Evolutionary conservation across 768 basidiomycete species (phyloP), one percentile per base, ranked within the genome.

Genomic region (Amanita subjunquillea): DNA sequence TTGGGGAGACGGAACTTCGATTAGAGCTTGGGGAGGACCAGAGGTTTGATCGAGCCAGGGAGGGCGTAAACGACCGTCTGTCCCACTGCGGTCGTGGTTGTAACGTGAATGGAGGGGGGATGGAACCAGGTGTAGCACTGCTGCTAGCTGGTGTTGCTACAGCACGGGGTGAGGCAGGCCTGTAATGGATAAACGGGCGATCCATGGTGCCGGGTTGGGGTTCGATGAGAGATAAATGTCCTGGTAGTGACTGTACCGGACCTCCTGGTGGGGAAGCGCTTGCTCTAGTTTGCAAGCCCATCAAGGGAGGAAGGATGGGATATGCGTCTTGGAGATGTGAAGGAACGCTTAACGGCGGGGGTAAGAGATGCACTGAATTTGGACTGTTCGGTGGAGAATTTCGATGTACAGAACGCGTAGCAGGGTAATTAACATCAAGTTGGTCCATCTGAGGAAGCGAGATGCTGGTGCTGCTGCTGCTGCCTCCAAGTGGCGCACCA

Each of bases 31-130:
- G 63, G 36, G 59, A 66, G 15, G 74, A 66, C 67, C 72, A 71
- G 41, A 67, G 58, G 10, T 66, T 63, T 12, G 72, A 65, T 15
- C 58, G 55, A 37, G 72, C 63, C 5, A 71, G 68, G 55, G 62
- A 58, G 7, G 72, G 62, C 23, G 62, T 53, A 60, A 73, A 75
- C 0, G 70, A 60, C 2, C 68, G 63, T 39, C 66, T 69, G 52
- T 82, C 78, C 83, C 85, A 86, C 48, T 79, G 82, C 1, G 83
- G 84, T 49, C 67, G 69, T 2, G 85, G 85, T 61, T 86, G 80
- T 3, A 87, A 67, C 8, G 81, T 77, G 60, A 79, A 85, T 2
- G 85, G 85, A 13, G 83, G 76, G 13, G 75, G 72, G 51, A 75
- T 63, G 52, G 61, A 58, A 49, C 61, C 55, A 22, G 64, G 51